Evolutionary conservation across 345 rosid species (phyloP).

Genomic region (Erodium maritimum): DNA sequence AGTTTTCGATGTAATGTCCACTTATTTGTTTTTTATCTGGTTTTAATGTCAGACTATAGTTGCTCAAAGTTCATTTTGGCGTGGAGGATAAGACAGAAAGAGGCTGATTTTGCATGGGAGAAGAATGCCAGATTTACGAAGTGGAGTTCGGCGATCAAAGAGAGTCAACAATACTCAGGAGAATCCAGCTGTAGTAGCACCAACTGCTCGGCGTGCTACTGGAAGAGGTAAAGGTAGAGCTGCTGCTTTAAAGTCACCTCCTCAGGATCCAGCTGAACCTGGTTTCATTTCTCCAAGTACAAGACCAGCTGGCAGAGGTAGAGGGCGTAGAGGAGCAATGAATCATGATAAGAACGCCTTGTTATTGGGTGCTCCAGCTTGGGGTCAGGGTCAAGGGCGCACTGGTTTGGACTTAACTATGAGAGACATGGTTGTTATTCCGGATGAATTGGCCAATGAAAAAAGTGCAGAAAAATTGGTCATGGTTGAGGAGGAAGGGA

Average conservation of each 20-base stretch:
- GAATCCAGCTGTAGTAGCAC: slow-evolving; percentile 24
- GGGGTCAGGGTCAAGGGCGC: slow-evolving; percentile 15
- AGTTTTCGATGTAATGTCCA: not conserved
- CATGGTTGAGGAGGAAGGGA: slow-evolving; percentile 20
- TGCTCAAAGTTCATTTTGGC: not conserved
- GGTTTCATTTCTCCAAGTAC: slow-evolving; percentile 9
- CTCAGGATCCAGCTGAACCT: slow-evolving; percentile 4
- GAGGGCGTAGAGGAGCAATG: slow-evolving; percentile 24
- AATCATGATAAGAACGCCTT: slow-evolving; percentile 25
- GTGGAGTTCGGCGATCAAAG: slow-evolving; percentile 31
- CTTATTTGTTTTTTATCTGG: not conserved
- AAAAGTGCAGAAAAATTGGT: slow-evolving; percentile 27
- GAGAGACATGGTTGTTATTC: slow-evolving; percentile 15
- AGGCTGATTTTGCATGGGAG: slow-evolving; percentile 21
- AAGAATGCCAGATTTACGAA: slow-evolving; percentile 34
- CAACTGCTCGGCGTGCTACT: slow-evolving; percentile 19
- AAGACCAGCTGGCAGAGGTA: slow-evolving; percentile 29
- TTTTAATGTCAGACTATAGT: slow-evolving; percentile 5
- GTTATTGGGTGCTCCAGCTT: slow-evolving; percentile 16
- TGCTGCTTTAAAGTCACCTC: slow-evolving; percentile 5
- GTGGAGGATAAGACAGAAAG: slow-evolving; percentile 7
- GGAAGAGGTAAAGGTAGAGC: slow-evolving; percentile 20
- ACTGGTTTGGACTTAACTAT: slow-evolving; percentile 21
- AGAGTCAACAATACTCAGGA: slow-evolving; percentile 28
- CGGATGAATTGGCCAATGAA: slow-evolving; percentile 6